Evolutionary conservation across 192 early-diverging fungal genomes (phyloP).

Genomic region (Pilobolus umbonatus): DNA sequence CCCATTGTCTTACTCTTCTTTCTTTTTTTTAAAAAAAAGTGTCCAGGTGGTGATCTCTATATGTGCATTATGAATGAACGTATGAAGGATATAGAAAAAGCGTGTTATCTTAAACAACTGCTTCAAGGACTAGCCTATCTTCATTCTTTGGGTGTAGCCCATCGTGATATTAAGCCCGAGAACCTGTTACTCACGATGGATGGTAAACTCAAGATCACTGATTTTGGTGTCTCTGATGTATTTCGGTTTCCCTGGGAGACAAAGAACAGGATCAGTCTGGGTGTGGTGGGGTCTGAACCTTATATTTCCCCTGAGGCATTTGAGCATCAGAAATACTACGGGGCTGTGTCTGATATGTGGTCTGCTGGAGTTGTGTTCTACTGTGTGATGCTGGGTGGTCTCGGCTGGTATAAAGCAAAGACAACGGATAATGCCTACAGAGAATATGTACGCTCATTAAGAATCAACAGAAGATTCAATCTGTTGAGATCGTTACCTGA

Average conservation of each 20-base stretch:
- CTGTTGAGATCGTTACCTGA: conserved; percentile 14
- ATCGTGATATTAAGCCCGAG: conserved; percentile 81
- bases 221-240: conserved; percentile 97
- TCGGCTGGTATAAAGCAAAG: conserved; percentile 32
- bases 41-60: conserved; percentile 92
- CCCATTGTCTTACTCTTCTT: neutral
- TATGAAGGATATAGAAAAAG: conserved; percentile 70
- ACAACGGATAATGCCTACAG: conserved; percentile 24
- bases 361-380: conserved; percentile 81
- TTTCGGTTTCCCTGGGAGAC: conserved; percentile 86
- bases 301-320: conserved; percentile 97
- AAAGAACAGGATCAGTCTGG: conserved; percentile 69
- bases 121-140: conserved; percentile 85
- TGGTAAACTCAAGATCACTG: conserved; percentile 90
- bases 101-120: conserved; percentile 96
- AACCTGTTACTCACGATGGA: conserved; percentile 82
- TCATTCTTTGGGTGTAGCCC: conserved; percentile 93
- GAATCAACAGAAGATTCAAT: conserved; percentile 19
- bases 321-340: conserved; percentile 80
- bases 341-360: conserved; percentile 90
- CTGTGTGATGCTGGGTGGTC: conserved; percentile 27
- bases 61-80: conserved; percentile 72
- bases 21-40: conserved; percentile 50
- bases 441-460: conserved; percentile 43
- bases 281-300: conserved; percentile 90